Base-by-base conservation (phyloP, 2,329 filamentous ascomycete genomes). In the Plectosphaerella cucumerina region DNA sequence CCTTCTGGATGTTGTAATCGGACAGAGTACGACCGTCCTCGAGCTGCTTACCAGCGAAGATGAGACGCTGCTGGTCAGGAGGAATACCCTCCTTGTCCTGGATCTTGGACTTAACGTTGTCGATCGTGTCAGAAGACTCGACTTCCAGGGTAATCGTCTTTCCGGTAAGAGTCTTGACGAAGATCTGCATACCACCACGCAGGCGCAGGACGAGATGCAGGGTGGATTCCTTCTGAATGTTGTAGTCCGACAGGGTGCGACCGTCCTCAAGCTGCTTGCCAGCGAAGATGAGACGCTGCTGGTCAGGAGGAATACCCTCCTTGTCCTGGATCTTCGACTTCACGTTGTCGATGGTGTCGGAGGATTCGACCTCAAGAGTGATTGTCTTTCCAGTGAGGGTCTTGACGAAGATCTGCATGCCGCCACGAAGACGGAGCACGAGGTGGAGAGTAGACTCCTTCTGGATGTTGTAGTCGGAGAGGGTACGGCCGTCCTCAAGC, bases 311-410 rank as follows among this genome's bases (percentile, higher is more conserved):
- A 51, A 97, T 97, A 22, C 92, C 92, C 73, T 97, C 92, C 83
- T 97, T 97, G 66, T 97, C 92, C 72, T 97, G 92, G 42, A 97
- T 97, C 82, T 97, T 97, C 47, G 81, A 85, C 84, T 97, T 97
- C 37, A 97, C 92, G 56, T 96, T 96, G 78, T 96, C 91, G 71
- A 96, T 96, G 39, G 91, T 96, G 62, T 96, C 91, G 1, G 84
- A 89, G 0, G 87, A 91, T 70, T 95, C 90, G 1, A 95, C 90
- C 74, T 95, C 90, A 2, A 95, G 78, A 6, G 91, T 96, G 67
- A 96, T 96, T 48, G 91, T 96, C 81, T 96, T 96, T 62, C 91
- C 91, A 69, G 92, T 96, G 53, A 97, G 72, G 14, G 87, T 90
- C 79, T 90, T 90, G 66, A 90, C 87, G 64, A 90, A 90, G 64